Conservation (phyloP, 2,329 filamentous ascomycete species). For the Dactylella cylindrospora region DNA sequence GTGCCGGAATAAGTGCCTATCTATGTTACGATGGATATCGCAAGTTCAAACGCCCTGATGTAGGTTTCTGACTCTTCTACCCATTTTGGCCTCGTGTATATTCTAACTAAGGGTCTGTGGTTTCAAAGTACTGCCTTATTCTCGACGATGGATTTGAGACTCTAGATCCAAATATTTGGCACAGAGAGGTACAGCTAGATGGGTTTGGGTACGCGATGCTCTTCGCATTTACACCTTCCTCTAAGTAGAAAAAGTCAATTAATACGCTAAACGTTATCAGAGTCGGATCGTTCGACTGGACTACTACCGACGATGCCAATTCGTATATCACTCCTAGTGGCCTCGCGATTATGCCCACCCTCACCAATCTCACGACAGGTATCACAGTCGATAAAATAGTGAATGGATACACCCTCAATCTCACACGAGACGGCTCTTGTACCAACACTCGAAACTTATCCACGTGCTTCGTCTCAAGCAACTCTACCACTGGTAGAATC, state of each 20-base stretch:
- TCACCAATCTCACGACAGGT: conserved; percentile 51
- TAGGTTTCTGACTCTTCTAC: not conserved
- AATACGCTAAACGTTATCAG: not conserved
- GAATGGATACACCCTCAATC: conserved; percentile 55
- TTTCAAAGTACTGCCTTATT: conserved; percentile 66
- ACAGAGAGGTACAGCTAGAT: conserved; percentile 71
- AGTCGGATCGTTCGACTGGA: conserved; percentile 2
- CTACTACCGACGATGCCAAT: not conserved
- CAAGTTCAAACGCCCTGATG: conserved; percentile 9
- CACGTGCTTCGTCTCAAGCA: conserved; percentile 54
- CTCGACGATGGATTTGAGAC: conserved; percentile 65
- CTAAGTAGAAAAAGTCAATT: no score
- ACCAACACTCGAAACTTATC: conserved; percentile 50
- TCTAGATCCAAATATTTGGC: conserved; percentile 66
- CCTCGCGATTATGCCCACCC: conserved; percentile 2
- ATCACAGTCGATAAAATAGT: conserved; percentile 49
- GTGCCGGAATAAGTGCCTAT: conserved; percentile 9
- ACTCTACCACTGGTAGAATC: conserved; percentile 55
- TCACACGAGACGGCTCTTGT: conserved; percentile 55
- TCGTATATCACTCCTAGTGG: not conserved
- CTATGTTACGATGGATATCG: conserved; percentile 16
- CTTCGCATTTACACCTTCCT: no score
- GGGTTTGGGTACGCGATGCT: conserved; percentile 66
- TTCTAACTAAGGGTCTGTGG: not conserved
- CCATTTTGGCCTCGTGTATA: not conserved